Evolutionary conservation across 805 yeast genomes (phyloP).

Genomic region (Peterozyma xylosa): DNA sequence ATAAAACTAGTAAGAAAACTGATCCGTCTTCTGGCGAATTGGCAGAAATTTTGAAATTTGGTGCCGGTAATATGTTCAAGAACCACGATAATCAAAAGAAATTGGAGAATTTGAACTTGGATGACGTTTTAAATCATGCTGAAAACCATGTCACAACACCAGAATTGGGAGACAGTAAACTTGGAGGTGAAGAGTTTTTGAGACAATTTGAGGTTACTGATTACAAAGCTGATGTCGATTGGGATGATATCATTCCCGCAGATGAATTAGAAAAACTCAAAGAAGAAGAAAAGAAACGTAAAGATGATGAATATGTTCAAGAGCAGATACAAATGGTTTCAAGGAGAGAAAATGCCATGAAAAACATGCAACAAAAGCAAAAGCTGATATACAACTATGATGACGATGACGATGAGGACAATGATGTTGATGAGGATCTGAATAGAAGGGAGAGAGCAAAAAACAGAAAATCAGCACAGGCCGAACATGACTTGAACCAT

Average conservation of each 20-base stretch:
- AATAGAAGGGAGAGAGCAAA: conserved; percentile 28
- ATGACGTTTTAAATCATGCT: conserved; percentile 93
- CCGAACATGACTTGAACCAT: conserved; percentile 38
- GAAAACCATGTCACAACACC: conserved; percentile 97
- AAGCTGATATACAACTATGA: conserved; percentile 26
- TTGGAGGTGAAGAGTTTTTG: conserved; percentile 96
- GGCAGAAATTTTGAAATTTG: conserved; percentile 90
- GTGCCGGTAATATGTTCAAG: conserved; percentile 97
- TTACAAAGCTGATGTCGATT: conserved; percentile 94
- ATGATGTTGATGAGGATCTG: conserved; percentile 22
- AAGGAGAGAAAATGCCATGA: conserved; percentile 70
- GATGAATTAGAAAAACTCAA: conserved; percentile 84
- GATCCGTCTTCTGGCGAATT: conserved; percentile 84
- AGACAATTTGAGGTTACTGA: conserved; percentile 98
- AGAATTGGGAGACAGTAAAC: conserved; percentile 92
- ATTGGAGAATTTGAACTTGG: conserved; percentile 89
- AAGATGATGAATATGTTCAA: conserved; percentile 80
- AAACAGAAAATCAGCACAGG: conserved; percentile 20
- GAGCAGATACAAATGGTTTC: conserved; percentile 86
- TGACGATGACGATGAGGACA: conserved; percentile 28
- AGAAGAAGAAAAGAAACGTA: conserved; percentile 80
- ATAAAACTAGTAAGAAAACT: conserved; percentile 40
- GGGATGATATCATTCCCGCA: conserved; percentile 99
- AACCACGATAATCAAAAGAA: conserved; percentile 93
- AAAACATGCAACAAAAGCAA: conserved; percentile 36